phyloP scores from a whole-genome alignment of 208 protist species.

The Leishmania turanica region DNA sequence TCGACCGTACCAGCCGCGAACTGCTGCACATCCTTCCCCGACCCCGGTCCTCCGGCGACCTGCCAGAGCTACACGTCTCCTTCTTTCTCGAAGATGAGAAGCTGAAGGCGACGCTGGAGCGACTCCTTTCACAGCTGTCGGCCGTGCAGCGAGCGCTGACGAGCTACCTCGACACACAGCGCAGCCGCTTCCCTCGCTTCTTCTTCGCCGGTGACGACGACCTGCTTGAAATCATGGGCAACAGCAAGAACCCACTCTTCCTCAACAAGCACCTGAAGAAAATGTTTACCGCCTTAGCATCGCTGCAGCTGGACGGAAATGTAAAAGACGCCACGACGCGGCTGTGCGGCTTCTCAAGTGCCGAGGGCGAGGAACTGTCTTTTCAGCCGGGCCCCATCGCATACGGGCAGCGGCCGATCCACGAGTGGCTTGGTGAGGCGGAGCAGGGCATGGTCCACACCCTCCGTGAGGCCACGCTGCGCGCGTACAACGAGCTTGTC shows the following conservation, averaged over 20 bases:
- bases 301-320: conserved; percentile 52
- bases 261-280: conserved; percentile 98
- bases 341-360: conserved; percentile 91
- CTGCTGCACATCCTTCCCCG: conserved; percentile 94
- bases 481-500: conserved; percentile 38
- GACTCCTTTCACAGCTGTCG: conserved; percentile 89
- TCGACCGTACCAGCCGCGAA: conserved; percentile 94
- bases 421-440: conserved; percentile 94
- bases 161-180: conserved; percentile 98
- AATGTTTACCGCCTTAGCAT: conserved; percentile 99
- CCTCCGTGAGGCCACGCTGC: conserved; percentile 74
- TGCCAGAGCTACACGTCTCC: conserved; percentile 60
- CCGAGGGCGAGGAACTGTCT: conserved; percentile 94
- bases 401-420: conserved; percentile 74
- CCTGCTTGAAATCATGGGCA: conserved; percentile 99
- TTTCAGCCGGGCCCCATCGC: conserved; percentile 57
- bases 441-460: conserved; percentile 92
- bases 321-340: conserved; percentile 23
- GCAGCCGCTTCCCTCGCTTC: conserved; percentile 98
- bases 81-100: conserved; percentile 95
- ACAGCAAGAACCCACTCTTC: conserved; percentile 93
- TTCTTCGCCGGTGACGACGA: conserved; percentile 99
- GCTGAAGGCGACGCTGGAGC: conserved; percentile 91
- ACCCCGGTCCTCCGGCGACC: conserved; percentile 53
- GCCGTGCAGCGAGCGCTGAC: conserved; percentile 97